Evolutionary conservation across 345 rosid genomes (phyloP).

Genomic region (Linum tenue): DNA sequence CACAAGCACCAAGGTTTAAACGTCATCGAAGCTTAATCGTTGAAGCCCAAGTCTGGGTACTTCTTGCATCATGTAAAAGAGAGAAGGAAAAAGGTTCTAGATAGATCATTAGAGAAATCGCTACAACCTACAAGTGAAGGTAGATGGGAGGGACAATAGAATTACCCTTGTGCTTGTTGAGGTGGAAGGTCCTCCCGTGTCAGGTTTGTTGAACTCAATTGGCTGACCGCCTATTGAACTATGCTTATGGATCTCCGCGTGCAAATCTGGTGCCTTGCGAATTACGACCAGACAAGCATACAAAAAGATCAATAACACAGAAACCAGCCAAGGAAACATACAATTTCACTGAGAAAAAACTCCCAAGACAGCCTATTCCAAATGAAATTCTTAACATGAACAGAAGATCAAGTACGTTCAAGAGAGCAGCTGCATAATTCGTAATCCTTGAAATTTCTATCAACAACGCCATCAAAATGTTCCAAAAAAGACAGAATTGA

Average conservation of each 20-base stretch:
- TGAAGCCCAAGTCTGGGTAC: too few species aligned
- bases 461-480: too few species aligned
- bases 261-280: slow-evolving; percentile 72
- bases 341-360: neutral
- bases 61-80: too few species aligned
- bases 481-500: neutral
- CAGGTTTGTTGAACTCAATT: slow-evolving; percentile 33
- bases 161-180: slow-evolving; percentile 37
- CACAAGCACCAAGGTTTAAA: neutral
- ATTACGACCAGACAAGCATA: neutral
- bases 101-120: too few species aligned
- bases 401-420: neutral
- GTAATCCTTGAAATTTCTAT: neutral
- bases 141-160: neutral
- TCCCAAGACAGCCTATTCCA: neutral
- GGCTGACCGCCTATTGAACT: slow-evolving; percentile 35
- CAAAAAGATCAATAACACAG: neutral
- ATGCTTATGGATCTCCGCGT: slow-evolving; percentile 51
- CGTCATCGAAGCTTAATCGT: neutral
- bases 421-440: neutral
- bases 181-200: slow-evolving; percentile 34
- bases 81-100: too few species aligned
- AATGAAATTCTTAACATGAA: neutral
- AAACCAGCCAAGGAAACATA: neutral
- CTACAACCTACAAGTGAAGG: too few species aligned